Evolutionary conservation across 495 filamentous ascomycete genomes (phyloP), one percentile per base, ranked within the genome.

Genomic region (Articulospora tetracladia): DNA sequence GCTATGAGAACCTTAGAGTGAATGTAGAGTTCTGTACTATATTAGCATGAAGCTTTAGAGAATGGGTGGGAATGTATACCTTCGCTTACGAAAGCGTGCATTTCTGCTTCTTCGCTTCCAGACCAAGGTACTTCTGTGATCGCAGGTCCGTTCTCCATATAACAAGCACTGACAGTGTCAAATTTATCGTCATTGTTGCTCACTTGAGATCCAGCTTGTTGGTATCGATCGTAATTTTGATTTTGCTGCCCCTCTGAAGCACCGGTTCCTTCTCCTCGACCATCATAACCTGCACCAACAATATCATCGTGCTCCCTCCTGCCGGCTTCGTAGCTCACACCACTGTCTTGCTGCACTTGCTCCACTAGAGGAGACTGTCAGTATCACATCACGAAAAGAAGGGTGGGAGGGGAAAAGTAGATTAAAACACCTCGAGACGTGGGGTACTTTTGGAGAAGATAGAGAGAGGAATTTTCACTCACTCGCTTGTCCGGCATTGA

Each of bases 1-100:
- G 93, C 93, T 69, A 98, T 93, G 62, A 97, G 83, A 34, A 97
- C 82, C 79, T 98, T 98, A 66, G 86, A 86, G 75, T 98, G 93
- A 59, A 97, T 86, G 71, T 98, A 98, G 23, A 98, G 86, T 55
- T 68, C 67, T 66, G 25, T 44, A 22, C 2, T 26, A 7, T 25
- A 20, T 48, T 28, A 30, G 15, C 1, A 27, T 25, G 12, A 53
- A 28, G 19, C 0, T 34, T 20, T 15, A 25, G 36, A 51, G 1
- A 44, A 25, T 8, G 53, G 27, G 11, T 30, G 13, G 15, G 6
- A 41, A n/a, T 2, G 26, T 26, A 24, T 63, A 62, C 64, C 73
- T 70, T 98, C 93, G 46, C 85, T 90, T 30, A 98, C 93, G 66
- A 92, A 97, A 2, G 91, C 90, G 70, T 93, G 78, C 28, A 98